phyloP scores from a whole-genome alignment of 139 green algal species.

The Pleodorina starrii region DNA sequence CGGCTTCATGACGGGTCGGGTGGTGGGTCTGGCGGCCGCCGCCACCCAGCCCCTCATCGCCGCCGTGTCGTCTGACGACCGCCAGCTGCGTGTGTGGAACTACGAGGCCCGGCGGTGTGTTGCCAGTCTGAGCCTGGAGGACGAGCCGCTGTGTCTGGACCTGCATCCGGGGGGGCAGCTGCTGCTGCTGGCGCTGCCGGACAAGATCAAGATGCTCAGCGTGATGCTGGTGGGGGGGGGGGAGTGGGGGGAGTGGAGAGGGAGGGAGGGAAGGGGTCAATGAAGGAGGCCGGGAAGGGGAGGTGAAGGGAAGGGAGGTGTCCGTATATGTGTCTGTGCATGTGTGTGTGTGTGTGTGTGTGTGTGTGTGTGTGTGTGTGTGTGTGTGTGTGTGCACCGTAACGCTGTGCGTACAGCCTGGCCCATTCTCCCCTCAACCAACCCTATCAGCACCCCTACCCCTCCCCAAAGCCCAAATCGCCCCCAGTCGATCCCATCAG shows the following conservation, averaged over 20 bases:
- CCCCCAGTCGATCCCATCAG: no score
- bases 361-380: no score
- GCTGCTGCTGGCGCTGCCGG: constrained; percentile 58
- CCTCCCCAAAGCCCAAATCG: no score
- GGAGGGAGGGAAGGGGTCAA: no score
- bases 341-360: no score
- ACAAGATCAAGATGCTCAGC: constrained; percentile 59
- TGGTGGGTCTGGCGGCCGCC: constrained; percentile 39
- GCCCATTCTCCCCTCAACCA: no score
- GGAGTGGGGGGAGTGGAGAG: not conserved
- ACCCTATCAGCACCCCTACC: no score
- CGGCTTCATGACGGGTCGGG: constrained; percentile 26
- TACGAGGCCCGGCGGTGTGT: constrained; percentile 48
- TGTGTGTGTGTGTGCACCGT: no score
- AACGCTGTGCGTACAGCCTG: no score
- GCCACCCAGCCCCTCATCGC: constrained; percentile 45
- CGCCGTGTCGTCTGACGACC: constrained; percentile 25
- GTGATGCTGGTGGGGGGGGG: constrained; percentile 53
- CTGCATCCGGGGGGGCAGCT: constrained; percentile 59
- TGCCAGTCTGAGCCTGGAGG: constrained; percentile 49
- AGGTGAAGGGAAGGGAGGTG: not conserved
- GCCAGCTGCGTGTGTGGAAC: constrained; percentile 54
- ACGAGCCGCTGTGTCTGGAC: constrained; percentile 60
- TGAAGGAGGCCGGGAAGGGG: no score
- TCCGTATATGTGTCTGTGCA: no score